Percentiles rank a stretch among this genome's conserved stretches.
phyloP scores from a whole-genome alignment of 2,329 filamentous ascomycete genomes.

The Aspergillus sclerotialis region DNA sequence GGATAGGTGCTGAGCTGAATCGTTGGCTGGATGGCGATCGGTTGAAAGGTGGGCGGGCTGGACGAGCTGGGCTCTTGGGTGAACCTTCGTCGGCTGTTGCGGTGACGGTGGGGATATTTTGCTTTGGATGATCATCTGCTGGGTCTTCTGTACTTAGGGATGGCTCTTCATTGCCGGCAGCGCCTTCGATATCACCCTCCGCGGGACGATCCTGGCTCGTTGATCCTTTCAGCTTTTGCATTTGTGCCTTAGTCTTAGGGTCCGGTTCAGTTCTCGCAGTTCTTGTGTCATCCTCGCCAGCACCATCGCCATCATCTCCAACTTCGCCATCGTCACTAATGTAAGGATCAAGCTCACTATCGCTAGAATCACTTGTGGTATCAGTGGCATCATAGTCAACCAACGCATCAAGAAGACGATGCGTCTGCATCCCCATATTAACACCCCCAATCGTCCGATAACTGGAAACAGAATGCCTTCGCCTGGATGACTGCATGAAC shows the following conservation, averaged over 20 bases:
- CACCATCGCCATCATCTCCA: constrained; percentile 29
- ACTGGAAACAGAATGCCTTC: constrained; percentile 41
- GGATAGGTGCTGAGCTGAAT: constrained; percentile 68
- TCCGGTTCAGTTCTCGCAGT: not conserved
- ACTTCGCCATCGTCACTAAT: constrained; percentile 30
- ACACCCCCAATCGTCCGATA: constrained; percentile 49
- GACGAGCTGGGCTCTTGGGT: constrained; percentile 12
- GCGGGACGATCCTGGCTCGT: not conserved
- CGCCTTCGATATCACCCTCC: not conserved
- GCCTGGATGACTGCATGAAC: constrained; percentile 56
- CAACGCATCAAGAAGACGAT: constrained; percentile 59
- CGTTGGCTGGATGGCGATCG: constrained; percentile 29
- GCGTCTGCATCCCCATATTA: constrained; percentile 68
- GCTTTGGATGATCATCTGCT: constrained; percentile 4
- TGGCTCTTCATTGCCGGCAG: not conserved
- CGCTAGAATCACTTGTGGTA: constrained; percentile 40
- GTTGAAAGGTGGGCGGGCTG: constrained; percentile 18
- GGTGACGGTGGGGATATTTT: constrained; percentile 19
- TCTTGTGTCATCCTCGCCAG: constrained; percentile 8
- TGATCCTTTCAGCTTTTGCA: not conserved
- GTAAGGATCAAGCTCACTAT: constrained; percentile 37
- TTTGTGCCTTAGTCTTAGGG: not conserved
- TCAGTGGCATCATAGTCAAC: constrained; percentile 44
- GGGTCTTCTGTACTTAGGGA: constrained; percentile 1
- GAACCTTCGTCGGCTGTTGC: constrained; percentile 16